Percentiles rank a stretch among this genome's conserved stretches.
Evolutionary conservation across 139 green algal species (phyloP).

Genomic region (Chlorokybus atmophyticus): DNA sequence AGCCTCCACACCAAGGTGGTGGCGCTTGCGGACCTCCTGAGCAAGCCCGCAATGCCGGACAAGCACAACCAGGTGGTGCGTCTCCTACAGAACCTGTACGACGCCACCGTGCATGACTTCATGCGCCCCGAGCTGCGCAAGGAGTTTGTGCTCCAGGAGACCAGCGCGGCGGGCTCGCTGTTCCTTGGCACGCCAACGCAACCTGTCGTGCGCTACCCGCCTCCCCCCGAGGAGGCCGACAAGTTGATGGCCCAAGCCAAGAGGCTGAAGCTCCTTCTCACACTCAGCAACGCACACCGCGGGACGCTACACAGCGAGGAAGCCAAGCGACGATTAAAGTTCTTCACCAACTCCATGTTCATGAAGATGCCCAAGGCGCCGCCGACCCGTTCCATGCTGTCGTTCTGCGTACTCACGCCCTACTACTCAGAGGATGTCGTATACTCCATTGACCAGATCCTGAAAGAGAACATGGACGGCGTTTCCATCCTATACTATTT

Average conservation of each 20-base stretch:
- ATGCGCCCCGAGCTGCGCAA: background rate
- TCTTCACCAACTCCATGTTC: slow-evolving; percentile 26
- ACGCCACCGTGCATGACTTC: slow-evolving; percentile 8
- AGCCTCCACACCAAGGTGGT: slow-evolving; percentile 8
- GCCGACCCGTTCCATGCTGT: slow-evolving; percentile 16
- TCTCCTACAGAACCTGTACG: slow-evolving; percentile 5
- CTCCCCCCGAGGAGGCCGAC: background rate
- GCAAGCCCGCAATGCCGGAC: background rate
- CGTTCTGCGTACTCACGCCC: slow-evolving; percentile 48
- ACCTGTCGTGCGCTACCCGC: background rate
- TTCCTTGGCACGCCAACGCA: background rate
- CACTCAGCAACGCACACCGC: background rate
- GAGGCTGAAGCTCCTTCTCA: slow-evolving; percentile 14
- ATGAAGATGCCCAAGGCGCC: slow-evolving; percentile 22
- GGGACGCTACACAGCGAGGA: slow-evolving; percentile 12
- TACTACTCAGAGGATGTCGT: slow-evolving; percentile 59
- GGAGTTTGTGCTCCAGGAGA: no score
- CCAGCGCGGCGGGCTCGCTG: no score
- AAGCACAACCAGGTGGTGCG: background rate
- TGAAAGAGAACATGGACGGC: slow-evolving; percentile 4
- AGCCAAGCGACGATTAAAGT: slow-evolving; percentile 14
- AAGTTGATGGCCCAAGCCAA: slow-evolving; percentile 10
- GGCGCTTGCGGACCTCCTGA: background rate
- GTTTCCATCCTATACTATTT: slow-evolving; percentile 4
- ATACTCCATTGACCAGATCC: slow-evolving; percentile 27